phyloP scores from a whole-genome alignment of 495 filamentous ascomycete genomes.

The Xylaria cubensis region DNA sequence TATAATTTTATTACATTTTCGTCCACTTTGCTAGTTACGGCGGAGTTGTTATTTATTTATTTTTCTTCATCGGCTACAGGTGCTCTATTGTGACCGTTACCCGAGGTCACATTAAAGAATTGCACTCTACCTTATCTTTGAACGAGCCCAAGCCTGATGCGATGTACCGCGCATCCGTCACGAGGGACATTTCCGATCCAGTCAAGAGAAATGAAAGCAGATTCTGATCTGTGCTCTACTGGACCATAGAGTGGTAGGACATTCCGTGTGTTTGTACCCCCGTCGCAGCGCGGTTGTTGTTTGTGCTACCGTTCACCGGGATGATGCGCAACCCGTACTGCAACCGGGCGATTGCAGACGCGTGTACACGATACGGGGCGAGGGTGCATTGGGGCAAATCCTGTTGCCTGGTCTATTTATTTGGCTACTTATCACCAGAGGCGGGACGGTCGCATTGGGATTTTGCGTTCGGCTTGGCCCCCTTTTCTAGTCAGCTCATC shows the following conservation, averaged over 20 bases:
- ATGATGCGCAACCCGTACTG: neutral
- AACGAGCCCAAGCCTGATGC: neutral
- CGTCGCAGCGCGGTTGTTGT: neutral
- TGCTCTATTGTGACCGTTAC: slow-evolving; percentile 7
- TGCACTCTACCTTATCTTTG: neutral
- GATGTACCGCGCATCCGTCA: slow-evolving; percentile 1
- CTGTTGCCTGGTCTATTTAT: slow-evolving; percentile 10
- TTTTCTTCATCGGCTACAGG: neutral
- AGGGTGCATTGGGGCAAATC: slow-evolving; percentile 6
- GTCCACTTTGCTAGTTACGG: neutral
- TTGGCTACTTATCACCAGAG: slow-evolving; percentile 11
- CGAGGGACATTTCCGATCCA: neutral
- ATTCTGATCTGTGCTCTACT: neutral
- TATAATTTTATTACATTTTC: neutral
- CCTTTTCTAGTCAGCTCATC: slow-evolving; percentile 26
- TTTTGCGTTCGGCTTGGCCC: slow-evolving; percentile 1
- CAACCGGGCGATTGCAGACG: slow-evolving; percentile 25
- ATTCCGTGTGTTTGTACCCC: slow-evolving; percentile 6
- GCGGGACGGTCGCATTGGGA: slow-evolving; percentile 20
- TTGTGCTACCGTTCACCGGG: neutral
- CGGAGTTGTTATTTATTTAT: no score
- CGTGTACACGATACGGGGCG: slow-evolving; percentile 19
- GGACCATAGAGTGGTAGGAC: neutral
- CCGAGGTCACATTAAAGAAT: slow-evolving; percentile 10
- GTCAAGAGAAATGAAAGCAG: slow-evolving; percentile 12